These are phyloP conservation scores for Fagus crenata DNA, from an alignment of 306 rosid species.

Conservation along the genomic window DNA sequence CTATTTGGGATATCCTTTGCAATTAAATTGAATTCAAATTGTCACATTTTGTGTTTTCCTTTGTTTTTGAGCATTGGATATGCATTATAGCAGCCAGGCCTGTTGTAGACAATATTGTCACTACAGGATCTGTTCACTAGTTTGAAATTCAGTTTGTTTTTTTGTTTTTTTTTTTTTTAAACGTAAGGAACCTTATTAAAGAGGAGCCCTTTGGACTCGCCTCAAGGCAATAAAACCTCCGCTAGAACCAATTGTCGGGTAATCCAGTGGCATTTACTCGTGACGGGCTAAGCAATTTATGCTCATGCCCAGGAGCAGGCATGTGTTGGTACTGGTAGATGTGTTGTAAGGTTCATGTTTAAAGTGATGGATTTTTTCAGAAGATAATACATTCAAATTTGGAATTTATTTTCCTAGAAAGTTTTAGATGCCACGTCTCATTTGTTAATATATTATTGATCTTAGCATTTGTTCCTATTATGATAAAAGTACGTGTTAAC, in stretches of 20 bases:
- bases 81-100: not conserved
- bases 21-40: not conserved
- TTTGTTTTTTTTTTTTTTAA: not conserved
- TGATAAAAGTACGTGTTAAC: not conserved
- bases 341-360: not conserved
- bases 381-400: not conserved
- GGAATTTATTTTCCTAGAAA: not conserved
- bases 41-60: not conserved
- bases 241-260: no score
- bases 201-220: no score
- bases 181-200: no score
- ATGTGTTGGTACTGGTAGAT: not conserved
- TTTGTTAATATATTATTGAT: not conserved
- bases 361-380: not conserved
- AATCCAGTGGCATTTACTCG: no score
- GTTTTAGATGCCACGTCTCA: not conserved
- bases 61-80: not conserved
- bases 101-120: not conserved
- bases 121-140: not conserved
- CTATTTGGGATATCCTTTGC: not conserved
- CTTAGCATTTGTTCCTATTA: not conserved
- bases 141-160: no score
- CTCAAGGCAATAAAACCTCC: no score
- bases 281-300: no score
- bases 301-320: not conserved